Evolutionary conservation across 441 rosid species (phyloP).

Genomic region (Geranium incanum): DNA sequence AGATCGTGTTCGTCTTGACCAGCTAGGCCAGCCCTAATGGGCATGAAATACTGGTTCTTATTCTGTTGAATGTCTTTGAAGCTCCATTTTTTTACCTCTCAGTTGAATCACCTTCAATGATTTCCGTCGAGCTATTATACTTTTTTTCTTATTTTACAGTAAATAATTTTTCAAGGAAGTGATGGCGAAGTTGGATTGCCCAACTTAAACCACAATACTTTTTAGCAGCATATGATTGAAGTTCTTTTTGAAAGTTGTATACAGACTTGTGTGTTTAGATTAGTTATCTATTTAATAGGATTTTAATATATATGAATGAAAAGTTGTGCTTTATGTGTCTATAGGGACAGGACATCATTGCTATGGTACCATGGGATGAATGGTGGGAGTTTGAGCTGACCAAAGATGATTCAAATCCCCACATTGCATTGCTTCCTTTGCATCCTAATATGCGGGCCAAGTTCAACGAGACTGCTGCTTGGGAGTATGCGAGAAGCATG

Average conservation of each 20-base stretch:
- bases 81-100: not conserved
- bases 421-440: constrained; percentile 83
- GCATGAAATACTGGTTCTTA: not conserved
- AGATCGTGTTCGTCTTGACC: too few relatives aligned
- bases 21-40: too few relatives aligned
- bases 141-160: not conserved
- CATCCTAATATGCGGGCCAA: constrained; percentile 75
- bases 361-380: constrained; percentile 88
- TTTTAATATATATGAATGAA: not conserved
- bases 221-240: not conserved
- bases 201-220: not conserved
- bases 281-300: not conserved
- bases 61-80: not conserved
- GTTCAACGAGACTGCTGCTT: constrained; percentile 86
- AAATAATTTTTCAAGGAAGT: too few relatives aligned
- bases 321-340: not conserved
- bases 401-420: constrained; percentile 80
- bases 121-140: not conserved
- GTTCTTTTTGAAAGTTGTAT: not conserved
- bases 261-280: not conserved
- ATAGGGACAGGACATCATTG: constrained; percentile 80
- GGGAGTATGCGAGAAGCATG: constrained; percentile 94
- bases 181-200: not conserved
- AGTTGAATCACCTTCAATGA: not conserved
- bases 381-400: constrained; percentile 96